A percentile compares a stretch with the other conserved stretches of the same genome.
These are phyloP conservation scores for Nyssa sinensis DNA, from an alignment of 148 eudicot species.

Conservation along the genomic window DNA sequence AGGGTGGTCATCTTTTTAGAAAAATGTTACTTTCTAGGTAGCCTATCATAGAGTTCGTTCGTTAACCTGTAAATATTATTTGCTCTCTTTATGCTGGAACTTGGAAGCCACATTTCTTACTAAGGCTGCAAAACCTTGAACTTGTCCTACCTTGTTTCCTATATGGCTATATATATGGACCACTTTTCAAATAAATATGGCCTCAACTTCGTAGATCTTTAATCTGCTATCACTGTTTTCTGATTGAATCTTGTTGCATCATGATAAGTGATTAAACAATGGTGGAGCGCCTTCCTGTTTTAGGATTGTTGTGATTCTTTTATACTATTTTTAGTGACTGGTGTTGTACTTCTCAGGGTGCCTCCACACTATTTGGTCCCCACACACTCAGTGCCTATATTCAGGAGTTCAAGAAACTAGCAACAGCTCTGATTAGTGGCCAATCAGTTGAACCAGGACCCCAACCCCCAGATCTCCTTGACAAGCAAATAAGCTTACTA, in stretches of 20 bases:
- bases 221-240: background rate
- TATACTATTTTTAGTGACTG: background rate
- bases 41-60: background rate
- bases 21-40: background rate
- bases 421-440: constrained; percentile 55
- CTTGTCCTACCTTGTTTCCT: background rate
- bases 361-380: constrained; percentile 89
- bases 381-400: constrained; percentile 87
- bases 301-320: background rate
- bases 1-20: background rate
- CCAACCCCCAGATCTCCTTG: constrained; percentile 80
- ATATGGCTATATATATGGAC: background rate
- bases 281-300: background rate
- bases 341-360: constrained; percentile 55
- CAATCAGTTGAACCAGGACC: constrained; percentile 62
- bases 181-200: background rate
- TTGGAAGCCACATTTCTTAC: background rate
- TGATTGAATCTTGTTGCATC: background rate
- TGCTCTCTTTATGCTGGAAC: background rate
- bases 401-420: constrained; percentile 85
- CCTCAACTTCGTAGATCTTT: background rate
- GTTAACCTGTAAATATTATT: background rate
- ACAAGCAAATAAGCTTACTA: constrained; percentile 79
- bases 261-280: background rate
- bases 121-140: background rate